Base-by-base conservation (phyloP, 768 basidiomycete species). In the Pisolithus microcarpus region DNA sequence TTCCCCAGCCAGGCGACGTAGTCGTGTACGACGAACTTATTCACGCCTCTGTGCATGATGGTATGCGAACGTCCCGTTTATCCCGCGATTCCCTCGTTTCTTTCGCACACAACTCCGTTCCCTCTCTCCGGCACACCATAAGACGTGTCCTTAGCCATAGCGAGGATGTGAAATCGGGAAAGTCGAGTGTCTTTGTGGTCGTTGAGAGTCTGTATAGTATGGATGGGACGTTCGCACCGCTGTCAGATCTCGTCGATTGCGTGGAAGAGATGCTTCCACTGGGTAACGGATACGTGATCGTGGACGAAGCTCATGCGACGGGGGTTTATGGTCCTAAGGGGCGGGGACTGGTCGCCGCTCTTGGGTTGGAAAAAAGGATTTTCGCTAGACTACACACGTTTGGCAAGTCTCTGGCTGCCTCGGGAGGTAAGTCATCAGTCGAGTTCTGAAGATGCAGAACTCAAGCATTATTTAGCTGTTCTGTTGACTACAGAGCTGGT, bases 231-330 rank as follows among this genome's bases (percentile, higher is more conserved):
- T 77, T 95, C 52, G 76, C 86, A 0, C 92, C 91, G 0, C 72
- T 98, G 26, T 48, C 48, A 15, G 78, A 79, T 38, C 82, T 96
- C 43, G 78, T 85, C 34, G 75, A 78, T 24, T 59, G 77, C 3
- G 59, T 91, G 40, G 81, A 91, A 24, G 72, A 76, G 37, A 54
- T 76, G 11, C 76, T 91, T 38, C 85, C 85, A 1, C 49, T 57
- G 16, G 75, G 77, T 3, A 87, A 87, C 61, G 82, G 74, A 23
- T 81, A 87, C 64, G 68, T 96, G 11, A 66, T 96, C 15, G 84
- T 97, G 0, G 95, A 97, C 53, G 94, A 96, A 64, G 95, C 95
- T 0, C 95, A 98, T 66, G 80, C 92, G 4, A 96, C 91, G 0
- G 93, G 94, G 0, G 72, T 97, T 7, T 95, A 92, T 65, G 93